Percentiles rank a stretch among this genome's conserved stretches.
phyloP scores from a whole-genome alignment of 495 filamentous ascomycete genomes.

The Clavariopsis aquatica region DNA sequence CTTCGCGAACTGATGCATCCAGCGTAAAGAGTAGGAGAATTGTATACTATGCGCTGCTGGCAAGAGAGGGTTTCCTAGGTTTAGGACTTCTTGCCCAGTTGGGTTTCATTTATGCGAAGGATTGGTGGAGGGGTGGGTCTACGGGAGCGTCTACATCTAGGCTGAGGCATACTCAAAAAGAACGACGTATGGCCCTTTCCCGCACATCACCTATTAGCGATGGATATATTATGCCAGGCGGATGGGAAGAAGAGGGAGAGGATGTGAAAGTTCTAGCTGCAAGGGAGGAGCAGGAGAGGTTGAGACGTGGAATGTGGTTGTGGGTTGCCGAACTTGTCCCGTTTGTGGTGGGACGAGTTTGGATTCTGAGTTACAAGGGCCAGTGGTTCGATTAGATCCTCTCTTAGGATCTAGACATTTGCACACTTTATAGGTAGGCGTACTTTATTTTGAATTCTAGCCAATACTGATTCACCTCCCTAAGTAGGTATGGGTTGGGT shows the following conservation, averaged over 20 bases:
- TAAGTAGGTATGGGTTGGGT: neutral
- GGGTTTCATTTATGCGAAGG: neutral
- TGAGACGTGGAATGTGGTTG: conserved; percentile 22
- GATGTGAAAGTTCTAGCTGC: neutral
- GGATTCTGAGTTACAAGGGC: conserved; percentile 14
- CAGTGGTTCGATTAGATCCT: conserved; percentile 24
- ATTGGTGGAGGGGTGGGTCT: neutral
- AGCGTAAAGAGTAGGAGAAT: conserved; percentile 9
- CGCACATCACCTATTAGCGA: neutral
- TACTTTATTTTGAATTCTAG: neutral
- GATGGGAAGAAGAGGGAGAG: neutral
- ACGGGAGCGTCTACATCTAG: neutral
- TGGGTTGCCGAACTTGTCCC: conserved; percentile 30
- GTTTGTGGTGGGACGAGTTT: conserved; percentile 29
- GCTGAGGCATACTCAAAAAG: neutral
- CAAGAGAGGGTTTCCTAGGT: conserved; percentile 14
- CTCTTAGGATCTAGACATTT: too few relatives aligned
- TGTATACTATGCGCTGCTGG: conserved; percentile 21
- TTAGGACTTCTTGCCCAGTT: conserved; percentile 14
- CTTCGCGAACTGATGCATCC: neutral
- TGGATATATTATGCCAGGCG: neutral
- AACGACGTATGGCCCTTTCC: neutral
- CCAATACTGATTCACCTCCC: neutral
- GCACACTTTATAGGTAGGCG: neutral
- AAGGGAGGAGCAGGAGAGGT: neutral